A percentile compares a stretch with the other conserved stretches of the same genome.
phyloP scores from a whole-genome alignment of 192 early-diverging fungal genomes.

The Bifiguratus adelaidae region DNA sequence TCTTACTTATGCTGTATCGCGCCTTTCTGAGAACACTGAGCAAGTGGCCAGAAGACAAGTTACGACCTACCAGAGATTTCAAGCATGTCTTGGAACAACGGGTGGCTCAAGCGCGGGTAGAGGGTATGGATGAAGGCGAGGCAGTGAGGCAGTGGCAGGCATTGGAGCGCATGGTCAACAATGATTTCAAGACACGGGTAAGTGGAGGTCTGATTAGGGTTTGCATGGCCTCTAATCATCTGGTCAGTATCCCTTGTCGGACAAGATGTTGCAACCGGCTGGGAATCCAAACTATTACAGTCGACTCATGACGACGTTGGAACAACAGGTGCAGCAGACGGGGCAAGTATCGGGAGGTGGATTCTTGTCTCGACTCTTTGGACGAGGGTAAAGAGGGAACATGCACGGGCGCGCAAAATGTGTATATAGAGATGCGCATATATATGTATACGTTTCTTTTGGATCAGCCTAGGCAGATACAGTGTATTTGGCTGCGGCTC shows the following conservation, averaged over 20 bases:
- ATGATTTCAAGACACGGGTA: conserved; percentile 44
- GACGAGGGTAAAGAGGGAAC: too few species aligned
- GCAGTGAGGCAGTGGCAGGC: conserved; percentile 31
- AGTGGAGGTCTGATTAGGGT: neutral
- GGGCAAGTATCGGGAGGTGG: too few species aligned
- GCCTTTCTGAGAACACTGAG: conserved; percentile 46
- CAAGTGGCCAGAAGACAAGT: conserved; percentile 55
- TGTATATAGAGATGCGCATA: too few species aligned
- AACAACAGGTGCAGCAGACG: too few species aligned
- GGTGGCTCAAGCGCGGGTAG: conserved; percentile 17
- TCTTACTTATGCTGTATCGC: too few species aligned
- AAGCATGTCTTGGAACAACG: conserved; percentile 44
- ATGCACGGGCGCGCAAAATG: too few species aligned
- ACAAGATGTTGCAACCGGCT: conserved; percentile 38
- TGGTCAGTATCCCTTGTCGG: conserved; percentile 41
- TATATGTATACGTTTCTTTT: too few species aligned
- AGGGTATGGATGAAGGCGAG: conserved; percentile 12
- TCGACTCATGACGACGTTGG: conserved; percentile 29
- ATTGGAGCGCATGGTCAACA: conserved; percentile 26
- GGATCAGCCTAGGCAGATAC: too few species aligned
- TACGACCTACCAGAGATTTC: conserved; percentile 59
- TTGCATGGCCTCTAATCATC: neutral
- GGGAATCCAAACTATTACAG: conserved; percentile 46
- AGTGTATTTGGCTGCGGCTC: conserved; percentile 41
- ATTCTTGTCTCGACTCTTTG: too few species aligned